Evolutionary conservation across 2,329 filamentous ascomycete genomes (phyloP).

Genomic region (Fusarium tuaranense): DNA sequence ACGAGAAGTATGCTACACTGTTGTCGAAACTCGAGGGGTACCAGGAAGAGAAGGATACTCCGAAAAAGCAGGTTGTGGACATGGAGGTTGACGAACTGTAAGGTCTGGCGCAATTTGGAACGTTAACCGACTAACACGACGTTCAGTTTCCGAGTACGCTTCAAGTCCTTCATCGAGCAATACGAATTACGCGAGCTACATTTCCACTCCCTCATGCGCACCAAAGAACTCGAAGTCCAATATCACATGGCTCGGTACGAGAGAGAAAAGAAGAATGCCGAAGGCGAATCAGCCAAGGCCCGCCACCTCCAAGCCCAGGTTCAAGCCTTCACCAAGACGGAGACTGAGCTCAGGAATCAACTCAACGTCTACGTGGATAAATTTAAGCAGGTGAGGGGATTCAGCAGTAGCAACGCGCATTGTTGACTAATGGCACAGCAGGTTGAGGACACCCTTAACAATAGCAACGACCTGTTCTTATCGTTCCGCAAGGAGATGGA

Average conservation of each 20-base stretch:
- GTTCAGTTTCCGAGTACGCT: constrained; percentile 81
- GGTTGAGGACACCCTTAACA: constrained; percentile 99
- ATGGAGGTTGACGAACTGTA: constrained; percentile 92
- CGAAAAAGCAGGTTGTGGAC: constrained; percentile 83
- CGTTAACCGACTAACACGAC: constrained; percentile 10
- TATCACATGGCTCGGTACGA: constrained; percentile 91
- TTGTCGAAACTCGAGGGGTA: constrained; percentile 89
- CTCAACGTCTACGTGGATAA: constrained; percentile 99
- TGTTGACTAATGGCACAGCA: constrained; percentile 56
- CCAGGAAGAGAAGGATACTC: constrained; percentile 86
- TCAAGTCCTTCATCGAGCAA: constrained; percentile 96
- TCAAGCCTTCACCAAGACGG: constrained; percentile 94
- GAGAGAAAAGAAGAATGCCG: constrained; percentile 88
- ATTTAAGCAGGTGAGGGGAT: constrained; percentile 90
- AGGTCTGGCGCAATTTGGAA: constrained; percentile 47
- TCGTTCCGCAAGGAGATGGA: constrained; percentile 99
- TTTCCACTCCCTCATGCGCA: constrained; percentile 90
- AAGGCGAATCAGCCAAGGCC: constrained; percentile 82
- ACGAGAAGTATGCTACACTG: constrained; percentile 84
- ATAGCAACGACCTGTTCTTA: constrained; percentile 96
- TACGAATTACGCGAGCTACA: constrained; percentile 96
- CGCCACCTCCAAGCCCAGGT: constrained; percentile 91
- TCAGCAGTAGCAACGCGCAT: constrained; percentile 21
- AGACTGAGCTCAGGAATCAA: constrained; percentile 92
- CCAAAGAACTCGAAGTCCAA: constrained; percentile 95